Conservation (phyloP, 2,329 filamentous ascomycete genomes). For the Lachnellula suecica region DNA sequence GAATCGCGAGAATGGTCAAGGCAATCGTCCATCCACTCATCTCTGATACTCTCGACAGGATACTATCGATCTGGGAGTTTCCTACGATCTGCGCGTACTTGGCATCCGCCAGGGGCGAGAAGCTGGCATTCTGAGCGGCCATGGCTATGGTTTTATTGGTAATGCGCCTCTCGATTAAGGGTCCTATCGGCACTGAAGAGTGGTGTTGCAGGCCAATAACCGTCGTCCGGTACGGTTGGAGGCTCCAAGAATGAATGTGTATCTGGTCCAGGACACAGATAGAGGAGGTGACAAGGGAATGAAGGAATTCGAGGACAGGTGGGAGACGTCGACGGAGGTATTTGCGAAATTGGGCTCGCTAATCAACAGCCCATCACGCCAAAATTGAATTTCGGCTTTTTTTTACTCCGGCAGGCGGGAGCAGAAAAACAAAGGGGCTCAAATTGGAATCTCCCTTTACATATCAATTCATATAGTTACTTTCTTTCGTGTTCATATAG, state of each 20-base stretch:
- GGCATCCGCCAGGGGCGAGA: slow-evolving; percentile 33
- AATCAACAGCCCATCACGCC: background rate
- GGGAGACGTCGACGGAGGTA: background rate
- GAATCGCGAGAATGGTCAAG: slow-evolving; percentile 67
- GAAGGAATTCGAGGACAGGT: background rate
- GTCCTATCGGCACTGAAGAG: slow-evolving; percentile 12
- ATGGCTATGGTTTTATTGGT: slow-evolving; percentile 2
- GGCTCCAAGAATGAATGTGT: background rate
- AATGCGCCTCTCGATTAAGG: slow-evolving; percentile 10
- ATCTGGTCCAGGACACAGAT: background rate
- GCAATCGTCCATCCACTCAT: slow-evolving; percentile 63
- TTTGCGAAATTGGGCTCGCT: background rate
- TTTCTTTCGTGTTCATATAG: no score
- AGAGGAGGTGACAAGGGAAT: background rate
- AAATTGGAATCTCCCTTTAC: no score
- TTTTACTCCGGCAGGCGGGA: background rate
- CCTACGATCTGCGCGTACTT: slow-evolving; percentile 25
- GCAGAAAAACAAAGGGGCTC: no score
- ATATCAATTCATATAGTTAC: no score
- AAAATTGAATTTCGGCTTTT: background rate
- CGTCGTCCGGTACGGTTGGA: background rate
- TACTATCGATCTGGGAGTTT: slow-evolving; percentile 24
- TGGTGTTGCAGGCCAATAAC: background rate
- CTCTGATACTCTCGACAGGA: slow-evolving; percentile 20
- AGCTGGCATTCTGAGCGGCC: slow-evolving; percentile 28